Conservation (phyloP, 768 basidiomycete species). For the Lanmaoa rubissima region DNA sequence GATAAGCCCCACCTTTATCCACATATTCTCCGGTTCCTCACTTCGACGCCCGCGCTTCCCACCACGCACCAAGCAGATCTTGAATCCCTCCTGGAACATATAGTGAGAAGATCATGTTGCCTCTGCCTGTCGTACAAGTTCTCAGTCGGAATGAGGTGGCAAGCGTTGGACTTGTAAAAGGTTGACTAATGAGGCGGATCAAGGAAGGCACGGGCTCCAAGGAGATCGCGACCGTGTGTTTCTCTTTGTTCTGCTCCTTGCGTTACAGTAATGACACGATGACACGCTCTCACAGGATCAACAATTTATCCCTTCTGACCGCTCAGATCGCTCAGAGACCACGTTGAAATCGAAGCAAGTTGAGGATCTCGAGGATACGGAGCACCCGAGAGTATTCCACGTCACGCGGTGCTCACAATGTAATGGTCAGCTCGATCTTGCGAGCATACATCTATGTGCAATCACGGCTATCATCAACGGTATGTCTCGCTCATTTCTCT, state of each 20-base stretch:
- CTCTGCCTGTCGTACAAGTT: slow-evolving; percentile 84
- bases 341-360: slow-evolving; percentile 77
- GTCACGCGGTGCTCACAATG: slow-evolving; percentile 92
- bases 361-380: slow-evolving; percentile 72
- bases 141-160: slow-evolving; percentile 86
- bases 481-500: neutral
- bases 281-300: slow-evolving; percentile 58
- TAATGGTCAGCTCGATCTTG: slow-evolving; percentile 85
- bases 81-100: no score
- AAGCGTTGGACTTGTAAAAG: slow-evolving; percentile 87
- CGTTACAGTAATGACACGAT: neutral
- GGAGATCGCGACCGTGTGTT: slow-evolving; percentile 77
- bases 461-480: slow-evolving; percentile 96
- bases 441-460: slow-evolving; percentile 98
- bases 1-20: no score
- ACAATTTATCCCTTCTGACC: slow-evolving; percentile 83
- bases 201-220: slow-evolving; percentile 63
- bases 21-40: no score
- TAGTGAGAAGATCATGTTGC: slow-evolving; percentile 76
- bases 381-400: slow-evolving; percentile 86
- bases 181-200: slow-evolving; percentile 84
- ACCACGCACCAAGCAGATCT: no score
- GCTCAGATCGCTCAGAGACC: slow-evolving; percentile 84
- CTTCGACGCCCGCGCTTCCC: no score
- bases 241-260: neutral